A percentile compares a stretch with the other conserved stretches of the same genome.
These are phyloP conservation scores for Saccharomycopsis selenospora DNA, from an alignment of 805 yeast genomes.

Conservation along the genomic window DNA sequence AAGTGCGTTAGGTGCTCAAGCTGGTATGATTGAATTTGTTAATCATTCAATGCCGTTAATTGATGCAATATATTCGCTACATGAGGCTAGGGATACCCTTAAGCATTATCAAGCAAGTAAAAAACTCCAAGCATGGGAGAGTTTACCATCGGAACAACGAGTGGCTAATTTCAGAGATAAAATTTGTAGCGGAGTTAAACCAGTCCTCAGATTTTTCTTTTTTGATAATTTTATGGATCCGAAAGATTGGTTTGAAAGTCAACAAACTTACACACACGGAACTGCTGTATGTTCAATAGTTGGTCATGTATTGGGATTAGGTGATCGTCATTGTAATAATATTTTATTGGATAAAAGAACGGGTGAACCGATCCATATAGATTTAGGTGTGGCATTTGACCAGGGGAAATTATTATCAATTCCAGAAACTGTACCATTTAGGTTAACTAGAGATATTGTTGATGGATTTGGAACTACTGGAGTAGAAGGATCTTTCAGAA, in stretches of 20 bases:
- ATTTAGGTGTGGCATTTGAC: slow-evolving; percentile 93
- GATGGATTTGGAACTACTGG: slow-evolving; percentile 94
- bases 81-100: slow-evolving; percentile 41
- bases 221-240: slow-evolving; percentile 58
- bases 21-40: slow-evolving; percentile 90
- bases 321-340: slow-evolving; percentile 92
- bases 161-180: slow-evolving; percentile 36
- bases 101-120: slow-evolving; percentile 52
- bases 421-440: slow-evolving; percentile 91
- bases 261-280: slow-evolving; percentile 63
- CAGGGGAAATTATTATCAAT: slow-evolving; percentile 78
- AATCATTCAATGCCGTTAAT: slow-evolving; percentile 63
- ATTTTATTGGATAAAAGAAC: slow-evolving; percentile 69
- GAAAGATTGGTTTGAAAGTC: slow-evolving; percentile 63
- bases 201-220: slow-evolving; percentile 67
- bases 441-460: slow-evolving; percentile 81
- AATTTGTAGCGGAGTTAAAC: slow-evolving; percentile 46
- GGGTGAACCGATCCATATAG: slow-evolving; percentile 95
- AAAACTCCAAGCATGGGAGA: slow-evolving; percentile 53
- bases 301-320: slow-evolving; percentile 84
- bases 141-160: slow-evolving; percentile 37
- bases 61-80: slow-evolving; percentile 62
- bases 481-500: slow-evolving; percentile 64
- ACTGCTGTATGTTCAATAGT: slow-evolving; percentile 80
- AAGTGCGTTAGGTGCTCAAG: slow-evolving; percentile 77